Conservation (phyloP, 495 filamentous ascomycete genomes). For the Aspergillus indologenus region DNA sequence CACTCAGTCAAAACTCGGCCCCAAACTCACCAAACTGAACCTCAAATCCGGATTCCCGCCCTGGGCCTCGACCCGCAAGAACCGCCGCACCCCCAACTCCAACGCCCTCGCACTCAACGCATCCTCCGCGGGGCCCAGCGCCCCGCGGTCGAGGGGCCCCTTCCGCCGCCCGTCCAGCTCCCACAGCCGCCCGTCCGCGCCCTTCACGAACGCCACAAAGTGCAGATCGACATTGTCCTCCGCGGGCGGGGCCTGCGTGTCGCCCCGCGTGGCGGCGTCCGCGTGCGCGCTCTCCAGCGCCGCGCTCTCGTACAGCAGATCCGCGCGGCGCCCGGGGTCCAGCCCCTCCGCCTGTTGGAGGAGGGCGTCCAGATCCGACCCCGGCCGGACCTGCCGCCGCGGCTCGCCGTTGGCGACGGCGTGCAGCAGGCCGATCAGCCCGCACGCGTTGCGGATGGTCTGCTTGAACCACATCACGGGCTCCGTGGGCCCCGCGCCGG, state of each 20-base stretch:
- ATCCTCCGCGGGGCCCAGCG: constrained; percentile 57
- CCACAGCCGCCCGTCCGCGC: constrained; percentile 67
- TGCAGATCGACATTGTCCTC: constrained; percentile 70
- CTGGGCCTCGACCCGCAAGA: constrained; percentile 58
- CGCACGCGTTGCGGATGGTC: constrained; percentile 85
- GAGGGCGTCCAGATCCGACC: constrained; percentile 47
- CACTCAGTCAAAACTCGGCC: constrained; percentile 61
- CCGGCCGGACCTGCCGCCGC: constrained; percentile 38
- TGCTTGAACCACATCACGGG: constrained; percentile 88
- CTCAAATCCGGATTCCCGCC: constrained; percentile 63
- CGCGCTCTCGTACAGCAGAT: constrained; percentile 68
- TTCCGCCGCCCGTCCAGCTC: constrained; percentile 80
- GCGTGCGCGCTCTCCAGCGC: constrained; percentile 70
- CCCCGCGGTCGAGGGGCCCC: constrained; percentile 62
- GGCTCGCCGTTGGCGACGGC: constrained; percentile 62
- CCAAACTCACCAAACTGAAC: constrained; percentile 72
- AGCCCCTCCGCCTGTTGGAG: constrained; percentile 43
- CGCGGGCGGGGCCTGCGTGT: constrained; percentile 67
- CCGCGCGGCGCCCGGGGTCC: constrained; percentile 55
- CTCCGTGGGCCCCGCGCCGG: constrained; percentile 47
- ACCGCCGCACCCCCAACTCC: constrained; percentile 54
- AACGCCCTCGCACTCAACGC: constrained; percentile 65
- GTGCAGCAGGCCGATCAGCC: constrained; percentile 79
- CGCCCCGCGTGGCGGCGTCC: constrained; percentile 66
- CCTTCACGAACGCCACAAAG: constrained; percentile 84